These are phyloP conservation scores for Fusarium metavorans DNA, from an alignment of 2,329 filamentous ascomycete species.

Conservation along the genomic window DNA sequence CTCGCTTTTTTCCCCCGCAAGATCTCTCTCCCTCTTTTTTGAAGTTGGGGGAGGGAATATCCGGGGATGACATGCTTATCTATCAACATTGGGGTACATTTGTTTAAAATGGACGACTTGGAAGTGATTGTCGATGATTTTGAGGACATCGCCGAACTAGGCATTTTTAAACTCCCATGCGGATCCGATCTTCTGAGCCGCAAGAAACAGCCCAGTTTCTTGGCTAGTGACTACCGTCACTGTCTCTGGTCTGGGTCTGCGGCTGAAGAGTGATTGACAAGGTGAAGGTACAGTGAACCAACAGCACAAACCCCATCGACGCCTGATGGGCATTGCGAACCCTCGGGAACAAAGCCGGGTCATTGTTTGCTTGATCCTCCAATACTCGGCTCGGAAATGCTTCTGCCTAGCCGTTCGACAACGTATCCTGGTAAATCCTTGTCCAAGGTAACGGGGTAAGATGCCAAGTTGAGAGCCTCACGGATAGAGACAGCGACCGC, in stretches of 20 bases:
- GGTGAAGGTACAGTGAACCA: neutral
- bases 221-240: neutral
- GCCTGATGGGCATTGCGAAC: neutral
- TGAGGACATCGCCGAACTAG: neutral
- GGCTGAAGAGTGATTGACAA: neutral
- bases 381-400: neutral
- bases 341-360: neutral
- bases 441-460: neutral
- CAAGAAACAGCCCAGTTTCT: neutral
- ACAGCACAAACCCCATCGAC: neutral
- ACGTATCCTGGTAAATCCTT: neutral
- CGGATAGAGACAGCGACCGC: neutral
- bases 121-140: neutral
- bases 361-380: neutral
- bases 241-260: neutral
- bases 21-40: neutral
- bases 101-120: neutral
- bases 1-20: neutral
- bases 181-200: neutral
- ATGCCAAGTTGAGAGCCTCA: conserved; percentile 4
- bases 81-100: neutral
- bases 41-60: neutral
- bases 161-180: neutral
- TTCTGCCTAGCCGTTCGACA: conserved; percentile 1
- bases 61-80: neutral